Evolutionary conservation across 441 rosid species (phyloP).

Genomic region (Jatropha multifida): DNA sequence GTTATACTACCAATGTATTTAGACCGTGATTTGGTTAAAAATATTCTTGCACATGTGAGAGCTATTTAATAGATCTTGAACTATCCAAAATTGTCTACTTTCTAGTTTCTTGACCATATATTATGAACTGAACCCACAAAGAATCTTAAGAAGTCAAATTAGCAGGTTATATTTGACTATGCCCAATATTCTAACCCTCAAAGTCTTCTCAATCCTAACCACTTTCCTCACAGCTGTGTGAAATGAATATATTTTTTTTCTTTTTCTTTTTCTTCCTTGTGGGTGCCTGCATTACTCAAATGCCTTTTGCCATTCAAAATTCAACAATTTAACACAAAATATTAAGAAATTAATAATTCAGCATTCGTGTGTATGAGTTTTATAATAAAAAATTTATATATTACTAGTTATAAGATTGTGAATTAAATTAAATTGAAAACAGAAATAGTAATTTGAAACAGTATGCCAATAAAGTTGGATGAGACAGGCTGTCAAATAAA

Average conservation of each 20-base stretch:
- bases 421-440: too few species aligned
- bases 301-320: not conserved
- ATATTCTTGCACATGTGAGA: not conserved
- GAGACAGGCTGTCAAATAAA: conserved; percentile 7
- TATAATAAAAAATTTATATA: too few species aligned
- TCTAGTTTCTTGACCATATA: conserved; percentile 2
- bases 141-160: conserved; percentile 15
- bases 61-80: not conserved
- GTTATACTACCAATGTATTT: not conserved
- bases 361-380: too few species aligned
- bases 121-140: not conserved
- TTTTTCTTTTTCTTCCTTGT: not conserved
- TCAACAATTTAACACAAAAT: not conserved
- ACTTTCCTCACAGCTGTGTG: conserved; percentile 11
- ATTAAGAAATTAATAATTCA: too few species aligned
- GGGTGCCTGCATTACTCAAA: not conserved
- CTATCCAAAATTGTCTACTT: not conserved
- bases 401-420: too few species aligned
- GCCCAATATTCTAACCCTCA: not conserved
- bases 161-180: conserved; percentile 22
- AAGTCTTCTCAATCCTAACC: conserved; percentile 11
- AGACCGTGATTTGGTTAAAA: not conserved
- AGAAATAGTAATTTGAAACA: too few species aligned
- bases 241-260: not conserved
- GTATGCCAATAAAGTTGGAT: conserved; percentile 1